Base-by-base conservation (phyloP, 108 stramenopile species). In the Skeletonema tropicum region DNA sequence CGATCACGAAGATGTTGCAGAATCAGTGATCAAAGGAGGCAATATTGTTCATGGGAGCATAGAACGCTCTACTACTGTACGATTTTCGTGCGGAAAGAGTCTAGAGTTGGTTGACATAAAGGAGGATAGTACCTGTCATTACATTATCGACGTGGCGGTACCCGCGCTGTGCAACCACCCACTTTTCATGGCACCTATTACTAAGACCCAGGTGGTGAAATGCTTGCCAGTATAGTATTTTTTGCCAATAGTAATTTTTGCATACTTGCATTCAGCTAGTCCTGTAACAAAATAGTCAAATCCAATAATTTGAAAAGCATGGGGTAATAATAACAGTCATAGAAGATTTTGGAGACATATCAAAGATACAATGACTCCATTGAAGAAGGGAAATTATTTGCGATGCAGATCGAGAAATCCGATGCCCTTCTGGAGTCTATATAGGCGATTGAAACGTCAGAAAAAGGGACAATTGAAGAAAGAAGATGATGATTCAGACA, bases 61-160 rank as follows among this genome's bases (percentile, higher is more conserved):
- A 5, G 80, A 89, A 35, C 80, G 96, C 41, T 70, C 90, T 13
- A 86, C 90, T 5, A 92, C 93, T 14, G 91, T 94, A 13, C 76
- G 90, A 41, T 92, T 85, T 49, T 85, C 77, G 5, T 96, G 96
- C 70, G 92, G 93, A 1, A 84, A 70, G 29, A 59, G 14, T 1
- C 68, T 81, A 41, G 84, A 80, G 31, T 60, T 96, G 32, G 60
- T 83, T 25, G 64, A 80, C 23, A 89, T 93, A 41, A 92, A 90
- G 35, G 96, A 96, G 71, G 96, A 96, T 75, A 74, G 71, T 33
- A 94, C 96, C 3, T 96, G 96, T 68, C 96, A 96, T 68, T 96
- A 96, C 68, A 68, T 93, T 57, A 73, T 92, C 52, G 80, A 88
- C 62, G 86, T 96, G 17, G 73, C 84, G 0, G 66, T 92, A 26